Base-by-base conservation (phyloP, 202 grass and related monocot species). In the Carex arenaria region DNA sequence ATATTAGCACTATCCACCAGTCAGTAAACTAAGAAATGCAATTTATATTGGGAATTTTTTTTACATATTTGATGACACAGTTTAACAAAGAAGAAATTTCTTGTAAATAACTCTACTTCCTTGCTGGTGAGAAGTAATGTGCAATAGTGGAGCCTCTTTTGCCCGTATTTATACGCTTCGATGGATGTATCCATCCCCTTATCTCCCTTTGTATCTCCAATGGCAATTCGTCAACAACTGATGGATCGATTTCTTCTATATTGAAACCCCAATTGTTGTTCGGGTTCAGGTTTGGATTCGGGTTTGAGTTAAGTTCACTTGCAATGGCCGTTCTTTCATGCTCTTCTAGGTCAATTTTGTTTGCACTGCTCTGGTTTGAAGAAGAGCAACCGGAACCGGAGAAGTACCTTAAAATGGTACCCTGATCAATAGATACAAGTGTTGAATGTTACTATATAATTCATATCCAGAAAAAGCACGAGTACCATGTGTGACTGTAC, bases 131-230 rank as follows among this genome's bases (percentile, higher is more conserved):
- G 64, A 98, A 98, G 84, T 98, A 95, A 7, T 89, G 87, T 40
- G 87, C 81, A 77, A 98, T 98, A 55, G 86, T 93, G 62, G 90
- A 91, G 72, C 89, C 84, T 53, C 78, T 80, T 20, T 70, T 85
- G n/a, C 84, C 85, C 10, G 86, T 84, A 84, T 61, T 90, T 60
- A 84, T 53, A 17, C 78, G 88, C 78, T 95, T 98, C 7, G 80
- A 63, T 38, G 86, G 88, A 18, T 69, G 89, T 81, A 95, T 57
- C 92, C 92, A 98, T 1, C 93, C 90, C 54, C 72, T 65, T 82
- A 95, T 89, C 78, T 98, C 95, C 86, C 86, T 89, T 62, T 90
- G 92, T 49, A 95, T 98, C 60, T 95, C 93, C 13, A 64, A 75
- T 19, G 95, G 95, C 63, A 95, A 83, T 69, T 98, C 92, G 47